A percentile compares a stretch with the other conserved stretches of the same genome.
Evolutionary conservation across 2,329 filamentous ascomycete genomes (phyloP).

Genomic region (Alternaria triticimaculans): DNA sequence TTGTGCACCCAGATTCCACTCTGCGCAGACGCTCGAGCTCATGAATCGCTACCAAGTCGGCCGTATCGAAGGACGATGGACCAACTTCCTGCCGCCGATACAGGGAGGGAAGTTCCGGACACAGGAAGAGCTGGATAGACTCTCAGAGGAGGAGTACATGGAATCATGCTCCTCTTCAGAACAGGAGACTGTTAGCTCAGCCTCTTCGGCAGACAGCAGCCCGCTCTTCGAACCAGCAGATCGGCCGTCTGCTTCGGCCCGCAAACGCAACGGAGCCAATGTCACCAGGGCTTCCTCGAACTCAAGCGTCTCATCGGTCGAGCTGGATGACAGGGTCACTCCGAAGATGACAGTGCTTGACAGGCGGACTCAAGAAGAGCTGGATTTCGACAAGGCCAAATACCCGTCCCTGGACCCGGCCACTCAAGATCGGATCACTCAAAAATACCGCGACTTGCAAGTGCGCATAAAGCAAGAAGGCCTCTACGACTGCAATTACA

Average conservation of each 20-base stretch:
- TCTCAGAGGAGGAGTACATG: slow-evolving; percentile 45
- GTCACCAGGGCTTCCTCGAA: slow-evolving; percentile 58
- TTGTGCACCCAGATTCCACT: slow-evolving; percentile 73
- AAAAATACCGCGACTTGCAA: slow-evolving; percentile 82
- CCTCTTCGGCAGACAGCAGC: slow-evolving; percentile 63
- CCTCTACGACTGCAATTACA: slow-evolving; percentile 85
- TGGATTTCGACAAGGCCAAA: slow-evolving; percentile 75
- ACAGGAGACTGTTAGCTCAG: slow-evolving; percentile 34
- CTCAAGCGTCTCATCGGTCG: slow-evolving; percentile 66
- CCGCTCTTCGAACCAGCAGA: slow-evolving; percentile 65
- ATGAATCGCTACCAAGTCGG: slow-evolving; percentile 89
- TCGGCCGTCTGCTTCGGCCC: slow-evolving; percentile 38
- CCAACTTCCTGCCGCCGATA: slow-evolving; percentile 88
- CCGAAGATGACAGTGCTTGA: slow-evolving; percentile 70
- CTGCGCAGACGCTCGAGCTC: slow-evolving; percentile 72
- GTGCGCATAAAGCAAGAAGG: slow-evolving; percentile 74
- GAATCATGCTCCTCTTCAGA: slow-evolving; percentile 29
- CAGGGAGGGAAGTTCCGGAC: slow-evolving; percentile 81
- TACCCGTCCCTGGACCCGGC: slow-evolving; percentile 78
- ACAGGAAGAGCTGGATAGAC: slow-evolving; percentile 49
- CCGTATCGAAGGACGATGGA: slow-evolving; percentile 79
- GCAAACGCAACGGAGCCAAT: slow-evolving; percentile 49
- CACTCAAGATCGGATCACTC: slow-evolving; percentile 77
- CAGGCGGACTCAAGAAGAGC: slow-evolving; percentile 74
- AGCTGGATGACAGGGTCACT: slow-evolving; percentile 46